A percentile compares a stretch with the other conserved stretches of the same genome.
Evolutionary conservation across 2,329 filamentous ascomycete species (phyloP).

Genomic region (Albifimbria verrucaria): DNA sequence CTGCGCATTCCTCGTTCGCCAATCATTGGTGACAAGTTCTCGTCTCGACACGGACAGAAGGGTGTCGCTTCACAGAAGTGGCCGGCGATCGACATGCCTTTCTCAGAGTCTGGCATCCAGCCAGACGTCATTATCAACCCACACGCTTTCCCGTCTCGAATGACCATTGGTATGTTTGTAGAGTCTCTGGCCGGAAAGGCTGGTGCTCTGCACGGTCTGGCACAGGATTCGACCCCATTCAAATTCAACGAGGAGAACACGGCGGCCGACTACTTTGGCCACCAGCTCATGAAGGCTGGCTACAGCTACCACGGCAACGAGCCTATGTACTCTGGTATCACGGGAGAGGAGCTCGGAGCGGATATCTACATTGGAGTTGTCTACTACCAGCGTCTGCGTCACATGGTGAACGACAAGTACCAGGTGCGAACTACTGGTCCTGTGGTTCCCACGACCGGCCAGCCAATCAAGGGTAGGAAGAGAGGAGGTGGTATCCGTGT

Average conservation of each 20-base stretch:
- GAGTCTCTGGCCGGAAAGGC: constrained; percentile 95
- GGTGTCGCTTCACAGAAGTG: constrained; percentile 96
- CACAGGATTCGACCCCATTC: constrained; percentile 94
- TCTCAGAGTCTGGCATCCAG: constrained; percentile 93
- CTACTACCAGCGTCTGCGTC: constrained; percentile 94
- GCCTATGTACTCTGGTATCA: constrained; percentile 97
- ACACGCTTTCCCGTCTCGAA: constrained; percentile 97
- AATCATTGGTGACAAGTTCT: constrained; percentile 98
- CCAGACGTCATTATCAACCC: constrained; percentile 99
- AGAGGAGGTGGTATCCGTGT: constrained; percentile 98
- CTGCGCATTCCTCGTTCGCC: constrained; percentile 86
- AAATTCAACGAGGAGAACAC: constrained; percentile 90
- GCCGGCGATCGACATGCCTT: constrained; percentile 91
- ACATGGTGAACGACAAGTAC: constrained; percentile 99
- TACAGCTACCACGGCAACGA: constrained; percentile 99
- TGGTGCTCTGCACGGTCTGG: constrained; percentile 89
- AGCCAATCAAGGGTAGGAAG: constrained; percentile 95
- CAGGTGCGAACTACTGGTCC: constrained; percentile 96
- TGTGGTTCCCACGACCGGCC: constrained; percentile 84
- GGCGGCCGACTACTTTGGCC: constrained; percentile 90
- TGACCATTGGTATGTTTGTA: constrained; percentile 99
- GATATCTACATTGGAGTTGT: constrained; percentile 97
- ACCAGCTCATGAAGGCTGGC: constrained; percentile 90
- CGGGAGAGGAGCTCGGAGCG: constrained; percentile 85
- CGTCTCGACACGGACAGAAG: constrained; percentile 96